Base-by-base conservation (phyloP, 1,284 basidiomycete species). In the Ceratobasidium sp. region DNA sequence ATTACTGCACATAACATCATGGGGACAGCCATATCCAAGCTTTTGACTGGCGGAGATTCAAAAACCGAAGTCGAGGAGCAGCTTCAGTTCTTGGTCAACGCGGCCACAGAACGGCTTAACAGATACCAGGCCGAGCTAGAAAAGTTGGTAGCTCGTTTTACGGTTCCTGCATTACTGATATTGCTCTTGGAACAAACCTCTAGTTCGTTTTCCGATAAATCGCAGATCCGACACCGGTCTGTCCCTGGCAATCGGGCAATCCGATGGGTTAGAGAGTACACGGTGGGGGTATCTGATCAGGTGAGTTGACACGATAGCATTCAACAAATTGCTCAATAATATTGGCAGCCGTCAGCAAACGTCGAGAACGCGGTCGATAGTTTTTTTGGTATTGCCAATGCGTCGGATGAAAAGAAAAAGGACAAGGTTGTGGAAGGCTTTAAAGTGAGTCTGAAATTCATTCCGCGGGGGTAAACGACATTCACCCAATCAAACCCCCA, bases 91-190 rank as follows among this genome's bases (percentile, higher is more conserved):
- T 29, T 77, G 19, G 56, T 77, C 49, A 44, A 52, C 40, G 22
- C 61, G 11, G 76, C 70, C 19, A 37, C 43, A n/a, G 44, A 59
- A 0, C 61, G 54, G 43, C 70, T 77, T 22, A 70, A 77, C 56
- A 57, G 46, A n/a, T 77, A 74, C 49, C 76, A 77, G 40, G 29
- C 40, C n/a, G 76, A 73, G 46, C 56, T 77, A 29, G 76, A 77
- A 66, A 37, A n/a, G 76, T 77, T 19, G 52, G 67, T 69, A 19
- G 17, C 15, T 4, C 29, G 3, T 43, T 37, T 52, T 52, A 52
- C 22, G 51, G 3, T 52, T 34, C 5, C 56, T 73, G 25, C 11
- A 29, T 51, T 44, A 13, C 19, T 46, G n/a, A 76, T 9, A 46
- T 19, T 17, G 7, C 40, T 57, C 40, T 17, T 13, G 13, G 29